A percentile compares a stretch with the other conserved stretches of the same genome.
phyloP scores from a whole-genome alignment of 768 basidiomycete species.

The Rhizopogon sp. region DNA sequence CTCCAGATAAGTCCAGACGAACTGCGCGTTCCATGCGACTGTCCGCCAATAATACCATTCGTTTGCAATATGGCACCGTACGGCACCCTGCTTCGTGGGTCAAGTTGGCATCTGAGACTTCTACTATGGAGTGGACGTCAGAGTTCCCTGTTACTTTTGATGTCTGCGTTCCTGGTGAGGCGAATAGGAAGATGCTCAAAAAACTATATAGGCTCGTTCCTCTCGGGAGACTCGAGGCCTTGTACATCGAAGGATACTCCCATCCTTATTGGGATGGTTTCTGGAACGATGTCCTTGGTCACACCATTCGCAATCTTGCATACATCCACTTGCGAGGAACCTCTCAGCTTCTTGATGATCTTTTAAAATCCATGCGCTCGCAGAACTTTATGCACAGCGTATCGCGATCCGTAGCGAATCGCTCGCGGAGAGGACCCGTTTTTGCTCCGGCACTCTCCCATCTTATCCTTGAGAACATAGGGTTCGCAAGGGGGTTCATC shows the following conservation, averaged over 20 bases:
- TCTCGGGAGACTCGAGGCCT: not conserved
- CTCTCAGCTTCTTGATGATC: not conserved
- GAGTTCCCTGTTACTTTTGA: not conserved
- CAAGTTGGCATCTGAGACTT: not conserved
- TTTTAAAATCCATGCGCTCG: not conserved
- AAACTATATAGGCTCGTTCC: not conserved
- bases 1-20: not conserved
- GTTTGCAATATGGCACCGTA: not conserved
- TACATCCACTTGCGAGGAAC: not conserved
- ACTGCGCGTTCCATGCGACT: not conserved
- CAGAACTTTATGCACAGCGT: not conserved
- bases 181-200: not conserved
- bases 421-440: not conserved
- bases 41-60: not conserved
- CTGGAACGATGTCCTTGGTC: not conserved
- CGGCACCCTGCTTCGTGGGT: not conserved
- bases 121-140: not conserved
- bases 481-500: not conserved
- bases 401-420: not conserved
- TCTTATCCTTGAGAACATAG: not conserved
- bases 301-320: not conserved
- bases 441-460: not conserved
- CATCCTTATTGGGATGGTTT: not conserved
- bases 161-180: not conserved
- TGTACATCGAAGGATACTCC: not conserved